Evolutionary conservation across 164 flowering plant species (phyloP).

Genomic region (Warburgia ugandensis): DNA sequence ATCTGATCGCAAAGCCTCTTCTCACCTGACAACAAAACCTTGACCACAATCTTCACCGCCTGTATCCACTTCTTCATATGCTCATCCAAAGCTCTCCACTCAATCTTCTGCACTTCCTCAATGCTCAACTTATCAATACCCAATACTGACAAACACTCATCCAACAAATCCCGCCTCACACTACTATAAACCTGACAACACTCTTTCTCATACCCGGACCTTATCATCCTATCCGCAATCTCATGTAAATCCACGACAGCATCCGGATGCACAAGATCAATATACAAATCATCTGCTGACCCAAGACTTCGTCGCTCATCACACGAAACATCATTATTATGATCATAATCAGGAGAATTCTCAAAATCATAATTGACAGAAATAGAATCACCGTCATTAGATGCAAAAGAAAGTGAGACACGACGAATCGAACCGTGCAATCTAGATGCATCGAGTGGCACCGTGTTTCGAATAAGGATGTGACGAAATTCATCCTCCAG

Average conservation of each 20-base stretch:
- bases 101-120: conserved; percentile 82
- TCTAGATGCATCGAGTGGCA: conserved; percentile 46
- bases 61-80: conserved; percentile 92
- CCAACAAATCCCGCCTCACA: conserved; percentile 67
- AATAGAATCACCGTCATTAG: conserved; percentile 27
- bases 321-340: too few relatives aligned
- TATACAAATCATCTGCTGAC: conserved; percentile 37
- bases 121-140: conserved; percentile 82
- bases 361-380: conserved; percentile 15
- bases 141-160: conserved; percentile 61
- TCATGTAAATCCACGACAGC: conserved; percentile 53
- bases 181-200: conserved; percentile 71
- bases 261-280: conserved; percentile 55
- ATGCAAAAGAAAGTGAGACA: conserved; percentile 40
- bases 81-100: conserved; percentile 72
- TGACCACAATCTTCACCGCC: conserved; percentile 55
- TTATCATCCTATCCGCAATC: conserved; percentile 76
- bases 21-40: conserved; percentile 56
- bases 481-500: conserved; percentile 60
- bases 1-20: conserved; percentile 62
- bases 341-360: too few relatives aligned
- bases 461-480: conserved; percentile 29
- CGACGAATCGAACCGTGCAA: conserved; percentile 54
- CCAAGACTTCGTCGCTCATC: too few relatives aligned
- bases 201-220: conserved; percentile 82